Evolutionary conservation across 2,329 filamentous ascomycete species (phyloP), one percentile per base, ranked within the genome.

Genomic region (Aspergillus arachidicola): DNA sequence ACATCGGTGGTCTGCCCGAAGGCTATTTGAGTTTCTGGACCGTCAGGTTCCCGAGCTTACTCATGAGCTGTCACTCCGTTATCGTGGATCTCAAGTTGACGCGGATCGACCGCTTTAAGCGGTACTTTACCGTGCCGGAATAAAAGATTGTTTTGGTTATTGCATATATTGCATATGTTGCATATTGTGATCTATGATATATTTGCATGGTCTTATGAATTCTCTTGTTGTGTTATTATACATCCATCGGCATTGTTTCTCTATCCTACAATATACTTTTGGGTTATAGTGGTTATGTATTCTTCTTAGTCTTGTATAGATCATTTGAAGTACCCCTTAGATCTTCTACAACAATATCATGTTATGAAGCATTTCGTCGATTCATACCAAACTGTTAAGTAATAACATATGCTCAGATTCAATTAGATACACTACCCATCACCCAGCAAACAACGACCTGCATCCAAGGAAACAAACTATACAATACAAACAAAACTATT

Each of bases 21-120:
- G 92, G 92, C 0, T 97, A 97, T 73, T 81, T 97, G 51, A 84
- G 83, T 12, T 97, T 96, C 73, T 97, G 93, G 92, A 91, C 91
- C 0, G 82, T 86, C 9, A 84, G 87, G 62, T 97, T 97, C 73
- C 93, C 93, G 4, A 87, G 86, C 69, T 77, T 97, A 69, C 75
- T 97, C 63, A 88, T 96, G 73, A 84, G 85, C 59, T 96, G 92
- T 73, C 94, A 93, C 81, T 86, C 88, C 70, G 87, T 94, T 21
- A 85, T 96, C 26, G 85, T 87, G 65, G 85, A 89, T 57, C 82
- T 92, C 64, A 84, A 82, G 2, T 85, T 93, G 79, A 78, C 73
- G 10, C 64, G 69, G 38, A 73, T 71, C 45, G 79, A 80, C 66
- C 74, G 79, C n/a, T 80, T 80, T 64, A 78, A 76, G 63, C 73